Conservation (phyloP, 2,329 filamentous ascomycete genomes). For the Stachybotrys elegans region DNA sequence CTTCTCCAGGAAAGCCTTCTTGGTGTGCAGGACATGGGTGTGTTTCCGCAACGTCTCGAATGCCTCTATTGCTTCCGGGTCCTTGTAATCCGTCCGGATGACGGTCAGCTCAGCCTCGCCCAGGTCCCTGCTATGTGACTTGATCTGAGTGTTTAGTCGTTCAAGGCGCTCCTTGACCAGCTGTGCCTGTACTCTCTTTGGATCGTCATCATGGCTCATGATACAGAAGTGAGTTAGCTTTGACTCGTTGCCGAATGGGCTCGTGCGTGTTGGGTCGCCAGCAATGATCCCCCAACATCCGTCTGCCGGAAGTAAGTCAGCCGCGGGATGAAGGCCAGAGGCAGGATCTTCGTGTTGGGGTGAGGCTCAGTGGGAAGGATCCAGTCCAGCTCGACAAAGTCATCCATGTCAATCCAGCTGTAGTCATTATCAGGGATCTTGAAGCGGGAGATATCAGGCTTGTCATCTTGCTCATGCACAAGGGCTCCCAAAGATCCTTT, state of each 20-base stretch:
- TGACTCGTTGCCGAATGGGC: conserved; percentile 88
- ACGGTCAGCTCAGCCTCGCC: conserved; percentile 70
- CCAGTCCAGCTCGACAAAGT: conserved; percentile 98
- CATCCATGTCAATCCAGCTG: conserved; percentile 98
- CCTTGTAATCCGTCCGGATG: conserved; percentile 44
- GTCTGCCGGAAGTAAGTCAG: conserved; percentile 98
- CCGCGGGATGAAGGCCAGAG: conserved; percentile 85
- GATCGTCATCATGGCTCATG: conserved; percentile 88
- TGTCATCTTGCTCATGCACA: conserved; percentile 49
- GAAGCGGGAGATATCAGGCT: conserved; percentile 77
- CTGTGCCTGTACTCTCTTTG: conserved; percentile 79
- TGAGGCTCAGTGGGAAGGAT: conserved; percentile 85
- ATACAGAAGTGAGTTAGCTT: conserved; percentile 92
- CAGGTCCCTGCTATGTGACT: conserved; percentile 65
- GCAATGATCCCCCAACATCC: conserved; percentile 76
- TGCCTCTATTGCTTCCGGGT: conserved; percentile 48
- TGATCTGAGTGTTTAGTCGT: conserved; percentile 73
- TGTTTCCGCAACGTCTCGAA: conserved; percentile 57
- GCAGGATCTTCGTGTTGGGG: conserved; percentile 89
- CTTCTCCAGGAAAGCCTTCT: conserved; percentile 52
- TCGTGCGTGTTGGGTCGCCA: conserved; percentile 76
- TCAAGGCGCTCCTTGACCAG: conserved; percentile 77
- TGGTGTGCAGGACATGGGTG: conserved; percentile 50
- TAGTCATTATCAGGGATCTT: conserved; percentile 93
- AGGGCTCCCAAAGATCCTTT: conserved; percentile 48